Percentiles rank a stretch among this genome's conserved stretches.
These are phyloP conservation scores for Vitis riparia DNA, from an alignment of 164 flowering plant species.

Conservation along the genomic window DNA sequence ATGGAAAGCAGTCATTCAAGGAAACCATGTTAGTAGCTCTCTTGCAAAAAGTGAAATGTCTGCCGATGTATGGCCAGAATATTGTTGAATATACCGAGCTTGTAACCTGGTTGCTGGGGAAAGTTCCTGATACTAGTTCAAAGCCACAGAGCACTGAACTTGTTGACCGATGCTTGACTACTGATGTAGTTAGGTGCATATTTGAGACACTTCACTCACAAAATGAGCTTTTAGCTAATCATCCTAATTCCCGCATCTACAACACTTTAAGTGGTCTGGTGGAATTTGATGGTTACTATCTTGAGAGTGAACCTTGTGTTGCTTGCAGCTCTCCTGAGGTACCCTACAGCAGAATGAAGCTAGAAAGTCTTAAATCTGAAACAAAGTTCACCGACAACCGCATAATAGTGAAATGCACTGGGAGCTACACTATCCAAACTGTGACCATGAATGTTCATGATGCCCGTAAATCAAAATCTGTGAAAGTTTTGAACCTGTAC, in stretches of 20 bases:
- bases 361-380: slow-evolving; percentile 95
- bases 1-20: slow-evolving; percentile 73
- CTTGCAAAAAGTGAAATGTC: slow-evolving; percentile 61
- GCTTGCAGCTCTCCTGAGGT: slow-evolving; percentile 99
- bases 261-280: slow-evolving; percentile 89
- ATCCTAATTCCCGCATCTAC: slow-evolving; percentile 96
- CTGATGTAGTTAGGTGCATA: slow-evolving; percentile 80
- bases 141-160: slow-evolving; percentile 72
- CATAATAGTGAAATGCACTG: slow-evolving; percentile 98
- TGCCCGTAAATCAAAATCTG: slow-evolving; percentile 96
- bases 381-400: slow-evolving; percentile 98
- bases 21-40: slow-evolving; percentile 68
- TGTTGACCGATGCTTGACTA: slow-evolving; percentile 67
- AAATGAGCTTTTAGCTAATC: slow-evolving; percentile 96
- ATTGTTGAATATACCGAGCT: slow-evolving; percentile 89
- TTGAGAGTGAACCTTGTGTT: slow-evolving; percentile 99
- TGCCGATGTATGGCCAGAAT: slow-evolving; percentile 96
- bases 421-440: slow-evolving; percentile 94
- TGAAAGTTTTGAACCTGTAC: slow-evolving; percentile 90
- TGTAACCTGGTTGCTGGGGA: slow-evolving; percentile 72
- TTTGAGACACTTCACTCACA: slow-evolving; percentile 91
- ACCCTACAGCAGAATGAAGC: slow-evolving; percentile 92
- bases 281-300: slow-evolving; percentile 99
- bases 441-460: slow-evolving; percentile 99
- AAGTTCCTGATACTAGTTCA: slow-evolving; percentile 54